A percentile compares a stretch with the other conserved stretches of the same genome.
Conservation (phyloP, 2,329 filamentous ascomycete species). For the Trichoderma gracile region DNA sequence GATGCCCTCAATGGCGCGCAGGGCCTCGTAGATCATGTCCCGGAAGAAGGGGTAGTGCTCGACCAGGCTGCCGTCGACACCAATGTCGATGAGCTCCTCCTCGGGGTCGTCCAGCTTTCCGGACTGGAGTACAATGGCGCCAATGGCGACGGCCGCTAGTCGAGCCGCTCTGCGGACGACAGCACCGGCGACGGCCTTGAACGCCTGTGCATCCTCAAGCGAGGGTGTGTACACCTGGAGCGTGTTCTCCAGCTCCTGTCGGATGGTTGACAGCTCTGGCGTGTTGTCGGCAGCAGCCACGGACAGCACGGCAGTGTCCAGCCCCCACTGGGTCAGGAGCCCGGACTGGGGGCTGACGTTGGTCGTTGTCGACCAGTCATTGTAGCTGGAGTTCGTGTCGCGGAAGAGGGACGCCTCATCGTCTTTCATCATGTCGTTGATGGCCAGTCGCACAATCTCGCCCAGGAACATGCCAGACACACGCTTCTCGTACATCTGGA, state of each 20-base stretch:
- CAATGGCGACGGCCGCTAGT: slow-evolving; percentile 84
- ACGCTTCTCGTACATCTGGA: slow-evolving; percentile 99
- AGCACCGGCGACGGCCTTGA: slow-evolving; percentile 79
- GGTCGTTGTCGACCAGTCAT: slow-evolving; percentile 70
- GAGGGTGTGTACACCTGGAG: slow-evolving; percentile 76
- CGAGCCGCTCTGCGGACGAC: slow-evolving; percentile 87
- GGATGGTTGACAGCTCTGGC: slow-evolving; percentile 68
- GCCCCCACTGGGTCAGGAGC: slow-evolving; percentile 79
- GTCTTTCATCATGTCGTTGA: slow-evolving; percentile 72
- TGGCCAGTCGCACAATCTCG: slow-evolving; percentile 80
- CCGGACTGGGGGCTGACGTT: slow-evolving; percentile 64
- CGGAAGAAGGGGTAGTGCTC: slow-evolving; percentile 96
- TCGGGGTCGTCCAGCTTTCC: slow-evolving; percentile 65
- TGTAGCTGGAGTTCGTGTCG: slow-evolving; percentile 70
- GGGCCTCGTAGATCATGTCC: slow-evolving; percentile 79
- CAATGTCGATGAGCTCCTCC: slow-evolving; percentile 79
- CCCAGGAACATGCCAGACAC: slow-evolving; percentile 98
- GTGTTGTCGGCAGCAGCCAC: slow-evolving; percentile 80
- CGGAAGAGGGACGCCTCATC: slow-evolving; percentile 70
- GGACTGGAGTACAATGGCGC: slow-evolving; percentile 78
- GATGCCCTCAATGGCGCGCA: slow-evolving; percentile 74
- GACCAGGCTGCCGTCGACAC: slow-evolving; percentile 90
- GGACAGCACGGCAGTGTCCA: slow-evolving; percentile 89
- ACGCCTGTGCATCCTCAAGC: slow-evolving; percentile 81
- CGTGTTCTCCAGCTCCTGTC: slow-evolving; percentile 74